phyloP scores from a whole-genome alignment of 176 grass and related monocot species.

The Carex kokanica region DNA sequence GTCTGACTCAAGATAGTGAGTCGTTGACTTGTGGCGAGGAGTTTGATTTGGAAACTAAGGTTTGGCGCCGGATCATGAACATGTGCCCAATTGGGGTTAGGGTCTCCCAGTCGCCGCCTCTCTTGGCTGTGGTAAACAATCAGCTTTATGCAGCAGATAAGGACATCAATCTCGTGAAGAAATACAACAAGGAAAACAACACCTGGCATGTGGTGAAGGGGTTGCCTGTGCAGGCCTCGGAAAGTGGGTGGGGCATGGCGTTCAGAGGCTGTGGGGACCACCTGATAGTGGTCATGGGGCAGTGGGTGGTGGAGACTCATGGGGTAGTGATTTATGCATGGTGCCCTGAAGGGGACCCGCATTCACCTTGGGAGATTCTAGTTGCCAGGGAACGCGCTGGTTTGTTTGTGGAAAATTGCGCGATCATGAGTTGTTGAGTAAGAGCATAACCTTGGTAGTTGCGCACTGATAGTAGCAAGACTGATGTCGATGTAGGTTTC shows the following conservation, averaged over 20 bases:
- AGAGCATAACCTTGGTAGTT: background rate
- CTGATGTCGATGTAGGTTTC: background rate
- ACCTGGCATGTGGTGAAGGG: slow-evolving; percentile 70
- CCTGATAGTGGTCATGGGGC: slow-evolving; percentile 68
- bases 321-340: slow-evolving; percentile 80
- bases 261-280: slow-evolving; percentile 78
- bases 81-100: slow-evolving; percentile 79
- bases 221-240: slow-evolving; percentile 75
- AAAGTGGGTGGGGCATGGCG: slow-evolving; percentile 82
- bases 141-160: slow-evolving; percentile 86
- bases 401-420: slow-evolving; percentile 85
- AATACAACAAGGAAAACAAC: slow-evolving; percentile 86
- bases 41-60: slow-evolving; percentile 63
- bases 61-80: slow-evolving; percentile 68
- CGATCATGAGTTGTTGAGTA: slow-evolving; percentile 92
- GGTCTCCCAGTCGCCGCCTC: slow-evolving; percentile 73
- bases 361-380: slow-evolving; percentile 67
- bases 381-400: slow-evolving; percentile 60
- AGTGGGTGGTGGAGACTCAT: slow-evolving; percentile 51
- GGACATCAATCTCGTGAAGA: slow-evolving; percentile 69
- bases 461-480: background rate
- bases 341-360: slow-evolving; percentile 55
- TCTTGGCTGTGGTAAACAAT: slow-evolving; percentile 86
- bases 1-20: slow-evolving; percentile 54
- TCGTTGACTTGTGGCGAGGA: slow-evolving; percentile 87